A percentile compares a stretch with the other conserved stretches of the same genome.
phyloP scores from a whole-genome alignment of 164 flowering plant genomes.

The Nymphaea thermarum region DNA sequence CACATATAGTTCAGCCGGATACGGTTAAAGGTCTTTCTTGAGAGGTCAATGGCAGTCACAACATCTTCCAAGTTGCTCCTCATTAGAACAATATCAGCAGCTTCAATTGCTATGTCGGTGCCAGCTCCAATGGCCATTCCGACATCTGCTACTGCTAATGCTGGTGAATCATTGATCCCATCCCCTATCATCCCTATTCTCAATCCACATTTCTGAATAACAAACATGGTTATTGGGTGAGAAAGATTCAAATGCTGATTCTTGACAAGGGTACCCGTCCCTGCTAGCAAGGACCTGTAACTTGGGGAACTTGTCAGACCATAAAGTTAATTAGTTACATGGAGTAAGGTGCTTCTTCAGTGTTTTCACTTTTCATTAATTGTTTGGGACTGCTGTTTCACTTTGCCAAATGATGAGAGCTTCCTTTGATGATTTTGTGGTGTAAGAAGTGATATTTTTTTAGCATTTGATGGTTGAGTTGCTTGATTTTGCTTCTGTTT shows the following conservation, averaged over 20 bases:
- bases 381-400: too few relatives aligned
- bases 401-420: too few relatives aligned
- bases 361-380: neutral
- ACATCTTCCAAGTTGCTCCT: slow-evolving; percentile 27
- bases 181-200: neutral
- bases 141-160: neutral
- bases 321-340: neutral
- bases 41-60: slow-evolving; percentile 46
- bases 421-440: too few relatives aligned
- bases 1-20: slow-evolving; percentile 37
- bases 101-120: neutral
- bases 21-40: slow-evolving; percentile 32
- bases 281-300: neutral
- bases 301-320: neutral
- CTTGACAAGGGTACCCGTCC: neutral
- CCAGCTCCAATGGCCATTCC: neutral
- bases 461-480: too few relatives aligned
- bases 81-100: neutral
- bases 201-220: neutral
- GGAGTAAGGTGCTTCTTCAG: neutral
- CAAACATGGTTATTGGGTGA: neutral
- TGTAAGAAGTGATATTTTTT: too few relatives aligned
- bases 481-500: too few relatives aligned
- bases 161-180: neutral
- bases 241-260: neutral